These are phyloP conservation scores for Chloropicon primus DNA, from an alignment of 139 green algal genomes.

Conservation along the genomic window DNA sequence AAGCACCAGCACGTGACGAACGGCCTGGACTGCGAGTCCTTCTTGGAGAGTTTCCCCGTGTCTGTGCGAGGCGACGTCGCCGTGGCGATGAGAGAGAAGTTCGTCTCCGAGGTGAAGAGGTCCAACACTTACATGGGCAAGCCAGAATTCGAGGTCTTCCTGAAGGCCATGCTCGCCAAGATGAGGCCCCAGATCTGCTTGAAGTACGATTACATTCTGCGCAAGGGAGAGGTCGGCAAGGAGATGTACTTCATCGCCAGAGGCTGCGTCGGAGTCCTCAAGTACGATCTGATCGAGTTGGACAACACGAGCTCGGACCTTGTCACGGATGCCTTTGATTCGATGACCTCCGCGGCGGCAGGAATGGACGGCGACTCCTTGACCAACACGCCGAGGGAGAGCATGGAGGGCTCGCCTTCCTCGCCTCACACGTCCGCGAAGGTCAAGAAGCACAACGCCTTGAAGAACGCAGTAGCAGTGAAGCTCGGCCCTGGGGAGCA, in stretches of 20 bases:
- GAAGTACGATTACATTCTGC: constrained; percentile 7
- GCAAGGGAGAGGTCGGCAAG: constrained; percentile 6
- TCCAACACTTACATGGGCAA: constrained; percentile 2
- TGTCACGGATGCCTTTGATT: background rate
- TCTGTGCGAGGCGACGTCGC: background rate
- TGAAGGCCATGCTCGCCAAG: background rate
- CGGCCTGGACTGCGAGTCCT: background rate
- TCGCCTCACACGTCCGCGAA: background rate
- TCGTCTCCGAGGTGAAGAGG: background rate
- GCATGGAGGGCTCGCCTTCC: background rate
- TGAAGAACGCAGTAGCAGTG: constrained; percentile 2
- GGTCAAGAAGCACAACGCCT: background rate
- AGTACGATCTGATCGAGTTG: background rate
- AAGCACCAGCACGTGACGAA: background rate
- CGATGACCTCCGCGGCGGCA: background rate
- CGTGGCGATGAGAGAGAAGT: background rate
- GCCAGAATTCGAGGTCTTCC: constrained; percentile 2
- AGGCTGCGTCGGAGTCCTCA: background rate
- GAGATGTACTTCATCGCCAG: constrained; percentile 13
- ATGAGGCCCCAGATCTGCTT: constrained; percentile 2
- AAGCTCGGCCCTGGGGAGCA: constrained; percentile 9
- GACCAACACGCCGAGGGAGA: constrained; percentile 6
- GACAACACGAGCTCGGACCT: background rate
- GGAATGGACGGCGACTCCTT: background rate
- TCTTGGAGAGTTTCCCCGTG: background rate